Evolutionary conservation across 805 yeast species (phyloP).

Genomic region (Candida railenensis): DNA sequence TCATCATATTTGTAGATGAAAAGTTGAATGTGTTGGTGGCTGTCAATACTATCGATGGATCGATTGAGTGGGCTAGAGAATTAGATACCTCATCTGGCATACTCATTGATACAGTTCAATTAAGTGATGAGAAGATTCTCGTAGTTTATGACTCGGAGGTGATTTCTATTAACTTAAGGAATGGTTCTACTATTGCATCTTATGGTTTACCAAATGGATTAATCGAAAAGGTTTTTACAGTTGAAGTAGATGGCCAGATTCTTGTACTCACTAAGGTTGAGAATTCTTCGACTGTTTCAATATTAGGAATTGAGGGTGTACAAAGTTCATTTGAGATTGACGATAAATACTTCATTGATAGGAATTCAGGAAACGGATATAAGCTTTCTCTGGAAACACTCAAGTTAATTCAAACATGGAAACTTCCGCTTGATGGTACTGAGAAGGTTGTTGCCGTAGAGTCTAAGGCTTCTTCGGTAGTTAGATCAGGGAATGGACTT

Average conservation of each 20-base stretch:
- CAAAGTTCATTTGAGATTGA: background rate
- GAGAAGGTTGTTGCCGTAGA: conserved; percentile 21
- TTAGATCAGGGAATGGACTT: conserved; percentile 17
- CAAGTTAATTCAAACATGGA: conserved; percentile 28
- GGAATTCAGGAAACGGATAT: conserved; percentile 11
- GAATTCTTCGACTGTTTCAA: background rate
- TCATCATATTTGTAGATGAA: conserved; percentile 27
- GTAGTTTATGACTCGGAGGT: conserved; percentile 13
- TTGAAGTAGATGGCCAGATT: background rate
- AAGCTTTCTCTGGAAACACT: conserved; percentile 20
- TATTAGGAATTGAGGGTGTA: background rate
- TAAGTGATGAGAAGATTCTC: conserved; percentile 10
- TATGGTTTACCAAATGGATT: conserved; percentile 7
- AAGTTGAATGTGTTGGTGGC: conserved; percentile 34
- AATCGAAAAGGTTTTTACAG: conserved; percentile 7
- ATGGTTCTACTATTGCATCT: conserved; percentile 16
- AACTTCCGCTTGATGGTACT: conserved; percentile 13
- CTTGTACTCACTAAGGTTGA: background rate
- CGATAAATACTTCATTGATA: conserved; percentile 14
- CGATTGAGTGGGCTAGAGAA: conserved; percentile 36
- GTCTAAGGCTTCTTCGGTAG: conserved; percentile 36
- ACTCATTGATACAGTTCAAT: conserved; percentile 1
- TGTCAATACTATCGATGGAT: conserved; percentile 40
- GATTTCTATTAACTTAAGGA: conserved; percentile 11
- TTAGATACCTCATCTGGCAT: conserved; percentile 8